phyloP scores from a whole-genome alignment of 441 rosid species.

The Manihot esculenta region DNA sequence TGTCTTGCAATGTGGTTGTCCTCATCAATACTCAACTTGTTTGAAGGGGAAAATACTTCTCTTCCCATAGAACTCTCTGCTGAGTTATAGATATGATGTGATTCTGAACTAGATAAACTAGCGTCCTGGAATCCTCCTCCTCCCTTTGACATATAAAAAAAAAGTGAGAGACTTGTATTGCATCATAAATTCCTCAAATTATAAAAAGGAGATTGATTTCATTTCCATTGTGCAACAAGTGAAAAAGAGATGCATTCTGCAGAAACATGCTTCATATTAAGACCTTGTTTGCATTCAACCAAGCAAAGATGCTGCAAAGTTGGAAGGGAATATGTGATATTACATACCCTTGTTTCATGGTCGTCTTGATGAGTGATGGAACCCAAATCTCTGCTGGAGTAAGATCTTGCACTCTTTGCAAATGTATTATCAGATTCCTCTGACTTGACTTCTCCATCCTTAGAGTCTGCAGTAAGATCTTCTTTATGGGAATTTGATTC shows the following conservation, averaged over 20 bases:
- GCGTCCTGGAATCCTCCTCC: conserved; percentile 29
- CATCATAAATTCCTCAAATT: no score
- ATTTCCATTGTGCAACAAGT: background rate
- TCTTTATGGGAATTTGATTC: conserved; percentile 30
- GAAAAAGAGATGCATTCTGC: no score
- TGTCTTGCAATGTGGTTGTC: conserved; percentile 19
- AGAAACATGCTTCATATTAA: background rate
- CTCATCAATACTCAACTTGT: conserved; percentile 17
- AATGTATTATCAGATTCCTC: conserved; percentile 34
- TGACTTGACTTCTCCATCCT: conserved; percentile 35
- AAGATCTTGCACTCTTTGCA: conserved; percentile 27
- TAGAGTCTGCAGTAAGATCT: conserved; percentile 24
- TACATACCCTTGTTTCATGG: conserved; percentile 39
- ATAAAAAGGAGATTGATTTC: background rate
- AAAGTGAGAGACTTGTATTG: no score
- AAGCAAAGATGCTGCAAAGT: background rate
- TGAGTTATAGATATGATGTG: conserved; percentile 41
- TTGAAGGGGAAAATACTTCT: conserved; percentile 21
- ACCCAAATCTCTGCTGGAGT: conserved; percentile 33
- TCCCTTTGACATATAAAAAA: background rate
- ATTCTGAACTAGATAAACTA: conserved; percentile 35
- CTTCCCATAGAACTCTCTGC: conserved; percentile 30
- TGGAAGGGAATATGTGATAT: conserved; percentile 6
- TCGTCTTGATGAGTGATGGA: conserved; percentile 30
- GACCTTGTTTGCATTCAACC: background rate